A percentile compares a stretch with the other conserved stretches of the same genome.
Conservation (phyloP, 495 filamentous ascomycete species). For the Podospora tetraspora region DNA sequence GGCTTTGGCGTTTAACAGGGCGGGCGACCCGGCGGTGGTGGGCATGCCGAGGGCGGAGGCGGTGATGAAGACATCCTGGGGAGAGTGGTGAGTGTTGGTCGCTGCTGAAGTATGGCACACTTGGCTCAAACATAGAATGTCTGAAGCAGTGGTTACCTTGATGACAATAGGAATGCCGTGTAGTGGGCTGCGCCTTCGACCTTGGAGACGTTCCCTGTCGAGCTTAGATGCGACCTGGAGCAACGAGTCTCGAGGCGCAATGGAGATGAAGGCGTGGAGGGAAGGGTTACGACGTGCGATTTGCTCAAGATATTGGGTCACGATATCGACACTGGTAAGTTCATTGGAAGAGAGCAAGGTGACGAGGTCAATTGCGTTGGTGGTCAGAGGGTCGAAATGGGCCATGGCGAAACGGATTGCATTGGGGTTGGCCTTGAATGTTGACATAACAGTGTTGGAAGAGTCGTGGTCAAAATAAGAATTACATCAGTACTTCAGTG, state of each 20-base stretch:
- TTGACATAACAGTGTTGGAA: background rate
- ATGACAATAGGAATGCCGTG: conserved; percentile 38
- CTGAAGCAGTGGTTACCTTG: conserved; percentile 4
- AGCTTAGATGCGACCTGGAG: conserved; percentile 41
- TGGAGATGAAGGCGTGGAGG: conserved; percentile 49
- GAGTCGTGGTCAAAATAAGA: background rate
- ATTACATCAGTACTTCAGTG: background rate
- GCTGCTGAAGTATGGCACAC: background rate
- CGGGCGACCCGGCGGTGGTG: conserved; percentile 37
- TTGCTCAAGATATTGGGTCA: conserved; percentile 44
- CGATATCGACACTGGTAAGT: conserved; percentile 41
- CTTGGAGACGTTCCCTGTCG: conserved; percentile 52
- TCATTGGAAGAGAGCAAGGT: conserved; percentile 27
- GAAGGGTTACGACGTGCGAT: conserved; percentile 44
- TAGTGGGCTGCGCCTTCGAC: conserved; percentile 50
- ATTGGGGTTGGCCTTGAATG: background rate
- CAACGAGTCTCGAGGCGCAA: conserved; percentile 50
- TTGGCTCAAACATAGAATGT: background rate
- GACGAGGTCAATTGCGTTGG: conserved; percentile 35
- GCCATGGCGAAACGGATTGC: background rate
- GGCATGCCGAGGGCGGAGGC: conserved; percentile 35
- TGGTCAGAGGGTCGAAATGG: conserved; percentile 32
- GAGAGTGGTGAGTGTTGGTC: background rate
- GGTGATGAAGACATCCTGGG: conserved; percentile 36
- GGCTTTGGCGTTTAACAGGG: conserved; percentile 14